Conservation (phyloP, 2,329 filamentous ascomycete genomes). For the Neospermospora avenae region DNA sequence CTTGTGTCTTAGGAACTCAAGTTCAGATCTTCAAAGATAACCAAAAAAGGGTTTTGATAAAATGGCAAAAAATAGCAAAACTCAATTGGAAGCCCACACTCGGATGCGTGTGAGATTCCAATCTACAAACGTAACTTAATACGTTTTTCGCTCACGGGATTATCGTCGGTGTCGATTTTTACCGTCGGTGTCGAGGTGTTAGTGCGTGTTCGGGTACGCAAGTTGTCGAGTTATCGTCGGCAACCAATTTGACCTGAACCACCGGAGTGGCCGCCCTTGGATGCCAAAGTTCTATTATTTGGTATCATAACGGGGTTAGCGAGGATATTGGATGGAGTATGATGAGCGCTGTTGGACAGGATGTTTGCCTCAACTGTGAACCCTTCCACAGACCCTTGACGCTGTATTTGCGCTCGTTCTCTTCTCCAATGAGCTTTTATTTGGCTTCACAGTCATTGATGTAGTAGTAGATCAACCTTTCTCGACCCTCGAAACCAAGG, state of each 20-base stretch:
- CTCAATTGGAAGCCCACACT: not conserved
- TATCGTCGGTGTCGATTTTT: too few relatives aligned
- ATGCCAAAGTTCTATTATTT: not conserved
- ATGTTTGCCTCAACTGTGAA: too few relatives aligned
- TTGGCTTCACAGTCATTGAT: not conserved
- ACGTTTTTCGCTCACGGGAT: too few relatives aligned
- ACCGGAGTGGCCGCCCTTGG: not conserved
- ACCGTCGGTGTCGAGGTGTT: not conserved
- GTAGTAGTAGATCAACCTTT: not conserved
- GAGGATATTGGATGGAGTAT: too few relatives aligned
- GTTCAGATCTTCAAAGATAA: too few relatives aligned
- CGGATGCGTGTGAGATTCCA: not conserved
- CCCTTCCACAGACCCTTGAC: too few relatives aligned
- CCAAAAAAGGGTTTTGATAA: too few relatives aligned
- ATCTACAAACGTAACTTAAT: not conserved
- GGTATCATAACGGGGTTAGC: not conserved
- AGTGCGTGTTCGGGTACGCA: not conserved
- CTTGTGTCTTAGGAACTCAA: too few relatives aligned
- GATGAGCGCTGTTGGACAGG: too few relatives aligned
- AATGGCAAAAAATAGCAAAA: not conserved
- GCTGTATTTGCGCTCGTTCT: too few relatives aligned
- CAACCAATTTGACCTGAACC: not conserved
- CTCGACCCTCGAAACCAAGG: not conserved
- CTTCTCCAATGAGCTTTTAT: not conserved
- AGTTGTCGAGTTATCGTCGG: not conserved